These are phyloP conservation scores for Alloteropsis semialata DNA, from an alignment of 176 grass and related monocot genomes.

Conservation along the genomic window DNA sequence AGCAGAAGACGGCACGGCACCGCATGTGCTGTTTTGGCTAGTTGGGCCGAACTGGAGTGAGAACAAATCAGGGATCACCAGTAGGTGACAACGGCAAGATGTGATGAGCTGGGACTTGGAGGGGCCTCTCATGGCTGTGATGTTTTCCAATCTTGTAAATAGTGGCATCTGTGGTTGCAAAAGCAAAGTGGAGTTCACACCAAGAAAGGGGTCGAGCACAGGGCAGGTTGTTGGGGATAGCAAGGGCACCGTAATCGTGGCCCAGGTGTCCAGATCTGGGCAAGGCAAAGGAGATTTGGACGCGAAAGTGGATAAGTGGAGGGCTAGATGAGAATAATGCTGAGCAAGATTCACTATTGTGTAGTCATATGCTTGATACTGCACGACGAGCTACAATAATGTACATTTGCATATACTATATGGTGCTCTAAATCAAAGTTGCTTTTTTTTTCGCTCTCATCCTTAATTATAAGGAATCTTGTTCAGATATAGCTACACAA, in stretches of 20 bases:
- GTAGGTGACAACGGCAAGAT: background rate
- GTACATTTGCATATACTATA: too few relatives aligned
- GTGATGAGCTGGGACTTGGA: background rate
- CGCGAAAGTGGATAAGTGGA: background rate
- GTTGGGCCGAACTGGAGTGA: background rate
- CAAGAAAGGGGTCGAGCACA: background rate
- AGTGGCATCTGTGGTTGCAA: background rate
- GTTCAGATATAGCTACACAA: too few relatives aligned
- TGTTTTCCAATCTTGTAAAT: background rate
- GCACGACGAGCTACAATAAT: too few relatives aligned
- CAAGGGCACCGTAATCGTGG: too few relatives aligned
- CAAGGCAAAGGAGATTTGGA: conserved; percentile 7
- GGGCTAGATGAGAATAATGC: background rate
- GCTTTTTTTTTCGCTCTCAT: too few relatives aligned
- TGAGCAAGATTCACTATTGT: background rate
- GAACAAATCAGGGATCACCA: background rate
- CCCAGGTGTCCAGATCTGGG: background rate
- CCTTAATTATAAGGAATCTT: too few relatives aligned
- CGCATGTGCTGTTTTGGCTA: background rate
- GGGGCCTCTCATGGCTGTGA: background rate
- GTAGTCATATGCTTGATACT: too few relatives aligned
- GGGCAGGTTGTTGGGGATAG: background rate
- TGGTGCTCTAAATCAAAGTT: too few relatives aligned
- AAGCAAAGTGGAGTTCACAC: background rate
- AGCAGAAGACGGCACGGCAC: background rate